Conservation (phyloP, 1,139 yeast genomes). For the Blastobotrys arbuscula region DNA sequence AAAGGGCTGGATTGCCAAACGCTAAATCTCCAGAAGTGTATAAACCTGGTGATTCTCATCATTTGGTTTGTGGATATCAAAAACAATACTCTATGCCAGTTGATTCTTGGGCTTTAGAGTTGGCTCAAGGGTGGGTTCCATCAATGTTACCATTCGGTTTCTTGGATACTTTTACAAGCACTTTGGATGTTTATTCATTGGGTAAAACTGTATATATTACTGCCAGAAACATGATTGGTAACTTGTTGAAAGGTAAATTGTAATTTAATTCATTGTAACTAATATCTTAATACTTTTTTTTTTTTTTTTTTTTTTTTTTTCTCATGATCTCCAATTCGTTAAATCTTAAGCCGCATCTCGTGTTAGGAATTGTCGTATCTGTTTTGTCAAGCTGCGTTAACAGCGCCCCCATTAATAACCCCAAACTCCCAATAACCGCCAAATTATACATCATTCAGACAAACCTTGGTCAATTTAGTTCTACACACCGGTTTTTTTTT, state of each 20-base stretch:
- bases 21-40: conserved; percentile 60
- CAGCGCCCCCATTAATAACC: too few relatives aligned
- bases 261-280: conserved; percentile 26
- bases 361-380: too few relatives aligned
- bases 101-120: conserved; percentile 73
- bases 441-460: too few relatives aligned
- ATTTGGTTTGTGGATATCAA: conserved; percentile 60
- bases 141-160: conserved; percentile 96
- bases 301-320: too few relatives aligned
- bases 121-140: conserved; percentile 99
- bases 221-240: conserved; percentile 67
- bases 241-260: conserved; percentile 64
- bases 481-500: neutral
- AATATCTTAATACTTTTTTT: too few relatives aligned
- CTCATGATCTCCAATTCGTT: too few relatives aligned
- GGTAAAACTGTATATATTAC: conserved; percentile 66
- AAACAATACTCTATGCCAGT: conserved; percentile 85
- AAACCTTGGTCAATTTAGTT: too few relatives aligned
- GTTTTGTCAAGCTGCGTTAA: too few relatives aligned
- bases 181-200: conserved; percentile 70
- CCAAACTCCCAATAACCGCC: too few relatives aligned
- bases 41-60: conserved; percentile 70
- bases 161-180: conserved; percentile 70
- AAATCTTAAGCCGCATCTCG: too few relatives aligned
- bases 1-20: conserved; percentile 63